Conservation (phyloP, 2,329 filamentous ascomycete species). For the Scedosporium minutisporum region DNA sequence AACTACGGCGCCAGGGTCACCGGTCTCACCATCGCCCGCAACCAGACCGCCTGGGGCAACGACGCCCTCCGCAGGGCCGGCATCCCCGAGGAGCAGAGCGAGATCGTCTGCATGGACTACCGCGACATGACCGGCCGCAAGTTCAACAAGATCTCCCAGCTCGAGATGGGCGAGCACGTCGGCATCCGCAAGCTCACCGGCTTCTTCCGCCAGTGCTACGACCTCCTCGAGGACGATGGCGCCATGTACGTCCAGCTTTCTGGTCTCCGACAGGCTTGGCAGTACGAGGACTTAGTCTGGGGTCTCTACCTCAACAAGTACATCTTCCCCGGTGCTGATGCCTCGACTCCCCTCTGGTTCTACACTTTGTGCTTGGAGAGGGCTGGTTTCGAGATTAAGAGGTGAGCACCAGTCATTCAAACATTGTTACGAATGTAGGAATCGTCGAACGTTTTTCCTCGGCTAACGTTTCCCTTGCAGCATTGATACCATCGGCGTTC, state of each 20-base stretch:
- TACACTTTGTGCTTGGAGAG: conserved; percentile 78
- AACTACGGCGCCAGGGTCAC: conserved; percentile 82
- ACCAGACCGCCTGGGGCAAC: conserved; percentile 97
- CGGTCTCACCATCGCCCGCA: conserved; percentile 87
- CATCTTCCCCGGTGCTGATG: conserved; percentile 93
- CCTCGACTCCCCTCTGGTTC: conserved; percentile 83
- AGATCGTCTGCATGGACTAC: conserved; percentile 93
- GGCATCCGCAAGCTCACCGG: conserved; percentile 77
- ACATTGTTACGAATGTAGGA: no score
- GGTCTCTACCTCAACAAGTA: conserved; percentile 99
- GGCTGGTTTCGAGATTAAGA: conserved; percentile 75
- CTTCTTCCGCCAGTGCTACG: conserved; percentile 79
- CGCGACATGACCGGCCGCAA: conserved; percentile 78
- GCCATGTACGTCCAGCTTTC: conserved; percentile 94
- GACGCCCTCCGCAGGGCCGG: conserved; percentile 72
- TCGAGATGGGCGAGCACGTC: conserved; percentile 98
- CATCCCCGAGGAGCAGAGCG: conserved; percentile 78
- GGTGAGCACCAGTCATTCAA: conserved; percentile 12
- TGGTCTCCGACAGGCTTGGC: conserved; percentile 88
- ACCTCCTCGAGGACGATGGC: conserved; percentile 95
- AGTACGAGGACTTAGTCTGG: conserved; percentile 97
- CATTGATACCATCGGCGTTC: conserved; percentile 87
- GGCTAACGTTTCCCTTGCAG: conserved; percentile 14
- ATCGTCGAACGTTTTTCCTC: no score
- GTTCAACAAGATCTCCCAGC: conserved; percentile 93